phyloP scores from a whole-genome alignment of 495 filamentous ascomycete species.

The Pseudoneurospora amorphoporcata region DNA sequence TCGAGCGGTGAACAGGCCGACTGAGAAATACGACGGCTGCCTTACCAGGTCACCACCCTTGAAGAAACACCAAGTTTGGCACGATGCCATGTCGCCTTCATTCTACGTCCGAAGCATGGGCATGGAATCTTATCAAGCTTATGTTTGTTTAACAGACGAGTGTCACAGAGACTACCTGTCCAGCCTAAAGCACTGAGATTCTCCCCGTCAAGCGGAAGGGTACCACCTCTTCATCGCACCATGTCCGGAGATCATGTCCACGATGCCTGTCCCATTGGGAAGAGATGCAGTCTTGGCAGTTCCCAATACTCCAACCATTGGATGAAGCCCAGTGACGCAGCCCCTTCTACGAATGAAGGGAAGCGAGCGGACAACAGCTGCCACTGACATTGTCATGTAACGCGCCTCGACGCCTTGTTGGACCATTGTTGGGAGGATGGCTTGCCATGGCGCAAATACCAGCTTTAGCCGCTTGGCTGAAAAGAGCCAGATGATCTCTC shows the following conservation, averaged over 20 bases:
- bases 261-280: not conserved
- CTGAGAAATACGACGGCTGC: not conserved
- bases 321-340: not conserved
- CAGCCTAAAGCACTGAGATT: not conserved
- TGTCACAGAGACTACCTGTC: not conserved
- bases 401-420: not conserved
- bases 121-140: not conserved
- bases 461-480: not conserved
- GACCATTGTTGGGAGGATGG: not conserved
- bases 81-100: not conserved
- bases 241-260: not conserved
- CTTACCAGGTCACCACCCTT: not conserved
- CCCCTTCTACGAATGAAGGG: not conserved
- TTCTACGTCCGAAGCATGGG: not conserved
- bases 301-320: not conserved
- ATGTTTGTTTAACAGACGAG: not conserved
- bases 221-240: not conserved
- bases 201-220: not conserved
- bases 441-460: not conserved
- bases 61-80: not conserved
- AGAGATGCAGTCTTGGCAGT: not conserved
- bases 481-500: not conserved
- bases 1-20: not conserved
- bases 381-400: not conserved
- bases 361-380: not conserved